phyloP scores from a whole-genome alignment of 2,329 filamentous ascomycete genomes.

The Aspergillus uvarum region DNA sequence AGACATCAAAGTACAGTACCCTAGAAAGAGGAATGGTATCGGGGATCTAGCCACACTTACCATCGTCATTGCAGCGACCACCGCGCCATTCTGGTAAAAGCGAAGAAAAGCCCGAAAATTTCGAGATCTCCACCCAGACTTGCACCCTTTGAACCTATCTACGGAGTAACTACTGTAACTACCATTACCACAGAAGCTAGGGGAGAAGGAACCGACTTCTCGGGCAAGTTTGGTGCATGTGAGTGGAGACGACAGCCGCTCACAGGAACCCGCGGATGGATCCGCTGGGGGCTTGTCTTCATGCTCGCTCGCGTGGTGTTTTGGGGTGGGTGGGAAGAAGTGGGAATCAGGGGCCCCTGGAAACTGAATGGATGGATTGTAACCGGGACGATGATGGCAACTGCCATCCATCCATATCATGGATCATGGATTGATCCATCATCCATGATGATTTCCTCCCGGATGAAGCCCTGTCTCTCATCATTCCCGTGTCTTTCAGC shows the following conservation, averaged over 20 bases:
- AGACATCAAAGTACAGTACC: background rate
- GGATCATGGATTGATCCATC: background rate
- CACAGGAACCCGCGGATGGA: slow-evolving; percentile 32
- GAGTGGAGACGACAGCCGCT: slow-evolving; percentile 28
- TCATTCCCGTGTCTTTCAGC: background rate
- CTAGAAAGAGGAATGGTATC: slow-evolving; percentile 2
- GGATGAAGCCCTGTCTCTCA: background rate
- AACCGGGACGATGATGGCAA: background rate
- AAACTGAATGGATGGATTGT: slow-evolving; percentile 7
- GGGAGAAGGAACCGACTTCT: slow-evolving; percentile 30
- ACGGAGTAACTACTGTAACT: background rate
- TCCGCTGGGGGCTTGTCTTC: slow-evolving; percentile 20
- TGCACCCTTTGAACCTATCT: background rate
- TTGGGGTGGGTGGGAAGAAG: background rate
- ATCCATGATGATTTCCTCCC: no score
- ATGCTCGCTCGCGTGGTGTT: slow-evolving; percentile 24
- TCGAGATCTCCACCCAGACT: slow-evolving; percentile 20
- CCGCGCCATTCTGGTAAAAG: slow-evolving; percentile 18
- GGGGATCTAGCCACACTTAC: slow-evolving; percentile 6
- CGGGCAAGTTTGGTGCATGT: slow-evolving; percentile 30
- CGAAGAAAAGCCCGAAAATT: slow-evolving; percentile 10
- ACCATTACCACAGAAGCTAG: slow-evolving; percentile 22
- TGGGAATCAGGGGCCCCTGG: slow-evolving; percentile 16
- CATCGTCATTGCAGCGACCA: slow-evolving; percentile 10
- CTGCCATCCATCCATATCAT: background rate